Percentiles rank a stretch among this genome's conserved stretches.
phyloP scores from a whole-genome alignment of 345 rosid species.

The Ceriops tagal region DNA sequence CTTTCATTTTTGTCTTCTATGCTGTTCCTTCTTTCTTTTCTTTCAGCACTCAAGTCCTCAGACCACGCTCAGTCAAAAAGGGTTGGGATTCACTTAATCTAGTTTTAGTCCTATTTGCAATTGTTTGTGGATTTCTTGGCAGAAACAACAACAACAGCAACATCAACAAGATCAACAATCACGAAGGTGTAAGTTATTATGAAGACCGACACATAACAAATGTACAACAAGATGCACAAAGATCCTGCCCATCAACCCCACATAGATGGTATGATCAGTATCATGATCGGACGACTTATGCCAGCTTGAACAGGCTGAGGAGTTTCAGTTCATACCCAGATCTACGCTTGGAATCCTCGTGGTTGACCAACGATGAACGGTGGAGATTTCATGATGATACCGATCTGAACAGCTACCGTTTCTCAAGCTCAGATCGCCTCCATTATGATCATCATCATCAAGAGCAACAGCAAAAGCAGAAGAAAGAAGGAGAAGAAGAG shows the following conservation, averaged over 20 bases:
- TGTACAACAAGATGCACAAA: constrained; percentile 21
- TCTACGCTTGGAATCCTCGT: constrained; percentile 50
- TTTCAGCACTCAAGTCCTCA: constrained; percentile 51
- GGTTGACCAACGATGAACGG: constrained; percentile 36
- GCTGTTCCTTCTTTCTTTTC: constrained; percentile 47
- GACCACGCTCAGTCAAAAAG: constrained; percentile 59
- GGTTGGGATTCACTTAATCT: constrained; percentile 77
- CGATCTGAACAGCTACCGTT: constrained; percentile 34
- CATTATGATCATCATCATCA: not conserved
- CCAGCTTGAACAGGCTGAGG: constrained; percentile 41
- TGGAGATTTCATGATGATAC: constrained; percentile 81
- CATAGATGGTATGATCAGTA: constrained; percentile 35
- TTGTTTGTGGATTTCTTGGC: constrained; percentile 67
- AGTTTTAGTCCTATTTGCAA: constrained; percentile 70
- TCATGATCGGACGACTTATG: constrained; percentile 38
- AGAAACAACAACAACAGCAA: constrained; percentile 25
- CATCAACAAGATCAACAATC: not conserved
- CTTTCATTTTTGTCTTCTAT: constrained; percentile 35
- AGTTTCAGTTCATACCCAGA: constrained; percentile 80
- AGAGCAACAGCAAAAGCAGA: constrained; percentile 8
- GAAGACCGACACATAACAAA: constrained; percentile 26
- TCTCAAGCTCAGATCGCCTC: constrained; percentile 28
- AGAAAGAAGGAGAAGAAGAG: constrained; percentile 1
- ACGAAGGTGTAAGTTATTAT: constrained; percentile 8
- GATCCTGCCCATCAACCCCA: constrained; percentile 36